A percentile compares a stretch with the other conserved stretches of the same genome.
phyloP scores from a whole-genome alignment of 1,284 basidiomycete genomes.

The Irpex lacteus region DNA sequence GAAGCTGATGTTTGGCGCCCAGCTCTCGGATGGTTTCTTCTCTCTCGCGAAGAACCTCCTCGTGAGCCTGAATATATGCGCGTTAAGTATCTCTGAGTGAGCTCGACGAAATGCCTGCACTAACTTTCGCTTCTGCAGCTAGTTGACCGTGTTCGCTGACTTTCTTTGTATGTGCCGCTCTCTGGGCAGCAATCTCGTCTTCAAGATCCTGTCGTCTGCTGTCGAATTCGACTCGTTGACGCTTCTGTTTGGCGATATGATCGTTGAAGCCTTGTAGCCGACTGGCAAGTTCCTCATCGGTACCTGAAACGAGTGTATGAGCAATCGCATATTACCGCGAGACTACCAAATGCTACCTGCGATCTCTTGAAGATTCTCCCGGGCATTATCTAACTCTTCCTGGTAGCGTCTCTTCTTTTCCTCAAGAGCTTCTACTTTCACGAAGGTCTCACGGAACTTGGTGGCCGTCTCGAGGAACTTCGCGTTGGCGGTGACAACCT shows the following conservation, averaged over 20 bases:
- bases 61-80: slow-evolving; percentile 57
- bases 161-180: slow-evolving; percentile 53
- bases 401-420: slow-evolving; percentile 57
- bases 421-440: slow-evolving; percentile 68
- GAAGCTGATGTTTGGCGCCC: slow-evolving; percentile 66
- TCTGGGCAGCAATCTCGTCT: slow-evolving; percentile 55
- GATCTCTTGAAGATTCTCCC: slow-evolving; percentile 70
- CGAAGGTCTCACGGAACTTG: slow-evolving; percentile 83
- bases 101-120: slow-evolving; percentile 12
- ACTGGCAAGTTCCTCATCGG: slow-evolving; percentile 72
- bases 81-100: background rate
- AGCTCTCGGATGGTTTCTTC: slow-evolving; percentile 76
- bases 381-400: slow-evolving; percentile 60
- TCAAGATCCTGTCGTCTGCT: slow-evolving; percentile 58
- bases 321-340: background rate
- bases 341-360: slow-evolving; percentile 47
- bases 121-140: slow-evolving; percentile 62
- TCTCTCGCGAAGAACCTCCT: slow-evolving; percentile 69
- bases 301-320: slow-evolving; percentile 45
- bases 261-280: slow-evolving; percentile 74
- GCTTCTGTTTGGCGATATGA: slow-evolving; percentile 54
- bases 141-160: slow-evolving; percentile 61
- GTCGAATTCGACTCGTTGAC: slow-evolving; percentile 46
- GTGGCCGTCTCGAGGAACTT: slow-evolving; percentile 82
- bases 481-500: slow-evolving; percentile 72